Evolutionary conservation across 2,329 filamentous ascomycete genomes (phyloP).

Genomic region (Gnomoniopsis sp.): DNA sequence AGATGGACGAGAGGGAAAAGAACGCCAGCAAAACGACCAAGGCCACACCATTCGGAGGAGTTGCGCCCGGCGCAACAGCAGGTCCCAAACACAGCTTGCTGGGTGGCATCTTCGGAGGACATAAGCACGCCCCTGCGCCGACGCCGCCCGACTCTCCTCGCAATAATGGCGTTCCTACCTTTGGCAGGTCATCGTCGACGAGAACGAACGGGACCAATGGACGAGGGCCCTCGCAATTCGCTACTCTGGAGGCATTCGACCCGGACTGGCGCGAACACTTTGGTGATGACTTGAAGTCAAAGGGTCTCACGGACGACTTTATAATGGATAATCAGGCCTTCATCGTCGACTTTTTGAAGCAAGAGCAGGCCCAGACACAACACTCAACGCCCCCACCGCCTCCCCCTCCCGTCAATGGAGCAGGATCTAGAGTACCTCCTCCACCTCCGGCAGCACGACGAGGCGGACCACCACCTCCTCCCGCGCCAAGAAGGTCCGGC

Average conservation of each 20-base stretch:
- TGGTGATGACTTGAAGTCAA: constrained; percentile 59
- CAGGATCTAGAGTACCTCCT: constrained; percentile 36
- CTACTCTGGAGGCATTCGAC: constrained; percentile 61
- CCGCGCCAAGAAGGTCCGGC: constrained; percentile 56
- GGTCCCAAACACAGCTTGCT: constrained; percentile 45
- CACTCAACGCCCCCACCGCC: constrained; percentile 39
- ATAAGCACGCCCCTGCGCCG: constrained; percentile 56
- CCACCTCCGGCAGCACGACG: constrained; percentile 33
- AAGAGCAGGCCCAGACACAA: constrained; percentile 45
- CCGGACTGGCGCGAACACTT: constrained; percentile 63
- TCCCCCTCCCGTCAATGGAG: constrained; percentile 33
- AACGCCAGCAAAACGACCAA: constrained; percentile 86
- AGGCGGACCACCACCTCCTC: constrained; percentile 49
- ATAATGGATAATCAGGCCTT: constrained; percentile 68
- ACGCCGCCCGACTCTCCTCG: constrained; percentile 57
- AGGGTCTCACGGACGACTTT: constrained; percentile 63
- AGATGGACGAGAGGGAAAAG: constrained; percentile 94
- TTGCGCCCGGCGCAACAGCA: constrained; percentile 35
- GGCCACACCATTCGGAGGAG: constrained; percentile 69
- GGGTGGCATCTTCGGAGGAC: constrained; percentile 59
- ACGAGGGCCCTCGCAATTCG: constrained; percentile 51
- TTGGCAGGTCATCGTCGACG: constrained; percentile 17
- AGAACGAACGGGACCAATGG: constrained; percentile 39
- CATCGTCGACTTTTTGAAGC: constrained; percentile 61
- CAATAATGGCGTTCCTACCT: neutral